Conservation (phyloP, 441 rosid genomes). For the Gossypium gossypioides region DNA sequence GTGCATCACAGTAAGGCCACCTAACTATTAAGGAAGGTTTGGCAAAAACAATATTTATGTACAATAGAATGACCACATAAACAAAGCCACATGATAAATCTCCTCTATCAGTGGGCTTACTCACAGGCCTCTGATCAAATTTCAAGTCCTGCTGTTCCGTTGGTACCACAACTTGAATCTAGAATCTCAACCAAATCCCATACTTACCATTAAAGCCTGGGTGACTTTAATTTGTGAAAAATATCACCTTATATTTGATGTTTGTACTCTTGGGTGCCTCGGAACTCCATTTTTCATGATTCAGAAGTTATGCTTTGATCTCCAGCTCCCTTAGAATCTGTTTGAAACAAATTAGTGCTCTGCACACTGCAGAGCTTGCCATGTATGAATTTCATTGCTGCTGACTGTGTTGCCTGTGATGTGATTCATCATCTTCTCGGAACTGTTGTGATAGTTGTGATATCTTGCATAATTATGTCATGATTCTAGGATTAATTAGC, state of each 20-base stretch:
- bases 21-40: neutral
- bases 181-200: neutral
- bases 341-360: neutral
- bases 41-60: too few relatives aligned
- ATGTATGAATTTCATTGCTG: conserved; percentile 5
- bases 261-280: neutral
- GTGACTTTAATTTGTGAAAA: neutral
- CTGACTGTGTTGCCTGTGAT: neutral
- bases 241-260: neutral
- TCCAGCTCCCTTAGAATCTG: neutral
- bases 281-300: neutral
- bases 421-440: neutral
- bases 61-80: neutral
- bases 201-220: neutral
- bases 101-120: neutral
- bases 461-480: too few relatives aligned
- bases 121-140: neutral
- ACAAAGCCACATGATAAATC: neutral
- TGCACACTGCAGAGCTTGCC: neutral
- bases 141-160: neutral
- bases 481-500: too few relatives aligned
- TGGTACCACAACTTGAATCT: neutral
- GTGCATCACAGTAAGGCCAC: neutral
- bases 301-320: neutral
- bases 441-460: neutral